These are phyloP conservation scores for Globisporangium cystogenes DNA, from an alignment of 352 stramenopile species.

Conservation along the genomic window DNA sequence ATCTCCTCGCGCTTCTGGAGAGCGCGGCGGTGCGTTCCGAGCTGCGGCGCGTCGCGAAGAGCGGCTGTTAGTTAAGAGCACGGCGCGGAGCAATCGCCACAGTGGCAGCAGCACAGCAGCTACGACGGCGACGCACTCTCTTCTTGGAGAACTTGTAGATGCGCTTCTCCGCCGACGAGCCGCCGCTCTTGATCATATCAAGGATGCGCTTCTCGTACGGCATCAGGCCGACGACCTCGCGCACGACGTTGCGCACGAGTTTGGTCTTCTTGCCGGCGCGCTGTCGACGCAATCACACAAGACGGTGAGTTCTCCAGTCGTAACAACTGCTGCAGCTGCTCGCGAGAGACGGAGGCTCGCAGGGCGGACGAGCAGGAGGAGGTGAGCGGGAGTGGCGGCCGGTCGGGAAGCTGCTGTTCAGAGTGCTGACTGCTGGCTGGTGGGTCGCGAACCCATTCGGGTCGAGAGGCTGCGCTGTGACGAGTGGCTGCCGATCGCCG, in stretches of 20 bases:
- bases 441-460: background rate
- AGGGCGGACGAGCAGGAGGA: too few relatives aligned
- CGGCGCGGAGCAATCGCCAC: too few relatives aligned
- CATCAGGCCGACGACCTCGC: constrained; percentile 97
- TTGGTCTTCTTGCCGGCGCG: constrained; percentile 93
- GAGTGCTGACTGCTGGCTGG: background rate
- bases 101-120: background rate
- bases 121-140: constrained; percentile 56
- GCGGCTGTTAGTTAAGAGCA: too few relatives aligned
- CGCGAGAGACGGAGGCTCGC: too few relatives aligned
- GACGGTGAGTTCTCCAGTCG: too few relatives aligned
- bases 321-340: too few relatives aligned
- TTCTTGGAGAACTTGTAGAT: constrained; percentile 99
- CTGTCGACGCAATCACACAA: constrained; percentile 16
- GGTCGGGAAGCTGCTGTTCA: too few relatives aligned
- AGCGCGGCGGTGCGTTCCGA: constrained; percentile 97
- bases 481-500: background rate
- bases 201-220: constrained; percentile 99
- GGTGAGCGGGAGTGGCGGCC: too few relatives aligned
- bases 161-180: constrained; percentile 96
- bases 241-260: constrained; percentile 94
- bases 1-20: constrained; percentile 99
- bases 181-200: constrained; percentile 99
- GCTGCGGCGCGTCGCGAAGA: constrained; percentile 52
- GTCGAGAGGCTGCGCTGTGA: background rate